Conservation (phyloP, 1,284 basidiomycete genomes). For the Neolentinus lepideus region DNA sequence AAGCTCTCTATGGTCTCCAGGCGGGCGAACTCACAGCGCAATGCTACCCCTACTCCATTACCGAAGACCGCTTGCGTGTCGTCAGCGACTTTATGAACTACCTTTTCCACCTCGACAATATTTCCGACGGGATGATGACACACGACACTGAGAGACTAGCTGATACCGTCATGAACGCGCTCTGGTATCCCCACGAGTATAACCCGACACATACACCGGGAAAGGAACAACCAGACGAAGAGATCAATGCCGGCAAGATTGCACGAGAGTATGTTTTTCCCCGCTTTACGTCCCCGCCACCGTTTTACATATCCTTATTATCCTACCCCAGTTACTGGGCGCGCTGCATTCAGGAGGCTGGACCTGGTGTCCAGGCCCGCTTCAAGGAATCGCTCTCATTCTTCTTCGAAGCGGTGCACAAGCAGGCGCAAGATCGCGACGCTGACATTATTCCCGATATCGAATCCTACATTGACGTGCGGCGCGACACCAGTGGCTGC, state of each 20-base stretch:
- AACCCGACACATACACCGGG: constrained; percentile 15
- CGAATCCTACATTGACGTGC: constrained; percentile 28
- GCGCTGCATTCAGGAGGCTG: constrained; percentile 24
- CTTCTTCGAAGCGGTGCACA: constrained; percentile 30
- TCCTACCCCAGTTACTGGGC: constrained; percentile 24
- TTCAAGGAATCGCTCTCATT: constrained; percentile 28
- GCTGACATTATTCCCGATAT: constrained; percentile 25
- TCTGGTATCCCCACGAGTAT: constrained; percentile 27
- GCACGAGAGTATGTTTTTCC: constrained; percentile 26
- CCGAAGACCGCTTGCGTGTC: constrained; percentile 47
- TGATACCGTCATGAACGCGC: constrained; percentile 29
- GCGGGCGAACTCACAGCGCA: constrained; percentile 61
- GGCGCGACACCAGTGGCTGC: constrained; percentile 28
- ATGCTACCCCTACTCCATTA: constrained; percentile 49
- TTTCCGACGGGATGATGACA: constrained; percentile 28
- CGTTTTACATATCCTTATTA: background rate
- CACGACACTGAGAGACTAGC: constrained; percentile 23
- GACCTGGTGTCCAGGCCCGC: constrained; percentile 19
- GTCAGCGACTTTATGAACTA: constrained; percentile 35
- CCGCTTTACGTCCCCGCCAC: constrained; percentile 3
- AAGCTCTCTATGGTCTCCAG: constrained; percentile 48
- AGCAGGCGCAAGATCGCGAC: constrained; percentile 26
- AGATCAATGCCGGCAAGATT: constrained; percentile 20
- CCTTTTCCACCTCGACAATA: constrained; percentile 31
- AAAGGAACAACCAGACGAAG: constrained; percentile 14